Evolutionary conservation across 306 rosid genomes (phyloP), one percentile per base, ranked within the genome.

Genomic region (Quercus rubra): DNA sequence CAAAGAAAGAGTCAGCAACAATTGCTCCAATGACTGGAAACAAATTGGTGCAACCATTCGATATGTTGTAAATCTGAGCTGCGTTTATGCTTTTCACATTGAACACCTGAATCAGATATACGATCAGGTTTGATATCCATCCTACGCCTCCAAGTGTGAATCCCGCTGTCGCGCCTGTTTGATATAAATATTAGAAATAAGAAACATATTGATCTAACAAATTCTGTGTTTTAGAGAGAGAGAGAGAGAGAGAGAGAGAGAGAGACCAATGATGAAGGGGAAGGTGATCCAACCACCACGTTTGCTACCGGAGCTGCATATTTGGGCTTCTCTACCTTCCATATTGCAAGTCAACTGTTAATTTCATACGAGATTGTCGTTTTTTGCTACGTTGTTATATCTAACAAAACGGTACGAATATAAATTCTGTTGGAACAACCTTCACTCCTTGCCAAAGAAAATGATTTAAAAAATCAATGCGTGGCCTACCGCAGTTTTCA

Each of bases 241-340:
- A 43, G 10, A 41, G 46, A 38, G 46, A 41, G 59, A 55, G 77
- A 78, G 46, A 15, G 41, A 43, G 25, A 63, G 78, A 28, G 75
- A 46, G 51, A 70, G 73, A 87, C 87, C 88, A 12, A 41, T 68
- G 62, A 88, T 77, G 81, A 84, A 88, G 61, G 86, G 83, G 73
- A 84, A 88, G 55, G 83, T 86, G 27, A 46, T 79, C 94, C 91
- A 90, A n/a, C 91, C 89, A 3, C 89, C 86, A 3, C 70, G 78
- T 77, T 61, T 82, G 55, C 74, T 73, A 9, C 31, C 21, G 69
- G 55, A 38, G 21, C 21, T 64, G 33, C 46, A 21, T 14, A 55
- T 75, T 11, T 52, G 30, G 80, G 70, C 70, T 74, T 70, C 87
- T 59, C 51, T 49, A 49, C 14, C 77, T 10, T 62, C 77, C 85